Conservation (phyloP, 805 yeast species). For the Clavispora carvajalis region DNA sequence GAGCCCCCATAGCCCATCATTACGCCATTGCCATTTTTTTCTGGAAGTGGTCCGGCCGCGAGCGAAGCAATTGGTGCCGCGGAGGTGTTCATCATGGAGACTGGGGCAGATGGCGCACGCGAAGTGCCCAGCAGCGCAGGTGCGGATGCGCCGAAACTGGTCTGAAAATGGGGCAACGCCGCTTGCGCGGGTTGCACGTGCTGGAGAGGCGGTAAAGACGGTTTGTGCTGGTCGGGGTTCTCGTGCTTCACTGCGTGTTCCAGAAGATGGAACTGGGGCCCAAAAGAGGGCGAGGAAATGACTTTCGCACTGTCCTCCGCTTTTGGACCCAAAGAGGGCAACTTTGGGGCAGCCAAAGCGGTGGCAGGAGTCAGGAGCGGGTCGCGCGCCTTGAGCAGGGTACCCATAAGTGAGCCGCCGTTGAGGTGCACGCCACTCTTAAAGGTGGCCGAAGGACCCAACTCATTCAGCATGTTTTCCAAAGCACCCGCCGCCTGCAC, state of each 20-base stretch:
- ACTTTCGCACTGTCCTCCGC: conserved; percentile 8
- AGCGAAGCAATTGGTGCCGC: conserved; percentile 77
- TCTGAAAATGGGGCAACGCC: conserved; percentile 25
- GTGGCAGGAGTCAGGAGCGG: conserved; percentile 34
- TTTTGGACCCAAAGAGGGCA: conserved; percentile 26
- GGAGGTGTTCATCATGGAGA: conserved; percentile 39
- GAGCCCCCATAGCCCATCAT: not conserved
- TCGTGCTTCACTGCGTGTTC: conserved; percentile 7
- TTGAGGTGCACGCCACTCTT: conserved; percentile 18
- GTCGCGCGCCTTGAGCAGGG: not conserved
- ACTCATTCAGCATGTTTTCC: conserved; percentile 39
- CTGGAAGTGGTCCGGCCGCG: not conserved
- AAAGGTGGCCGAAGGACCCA: conserved; percentile 41
- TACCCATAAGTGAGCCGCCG: conserved; percentile 32
- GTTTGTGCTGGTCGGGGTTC: conserved; percentile 8
- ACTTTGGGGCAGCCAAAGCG: conserved; percentile 28
- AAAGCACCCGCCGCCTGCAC: conserved; percentile 41
- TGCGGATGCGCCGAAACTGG: conserved; percentile 6
- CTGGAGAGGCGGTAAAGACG: conserved; percentile 17
- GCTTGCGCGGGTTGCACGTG: conserved; percentile 12
- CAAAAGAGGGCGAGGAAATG: conserved; percentile 41
- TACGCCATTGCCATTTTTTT: not conserved
- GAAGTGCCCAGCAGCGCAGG: not conserved
- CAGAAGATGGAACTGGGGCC: conserved; percentile 35
- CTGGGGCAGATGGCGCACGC: not conserved